Conservation (phyloP, 306 rosid genomes). For the Lathyrus tuberosus region DNA sequence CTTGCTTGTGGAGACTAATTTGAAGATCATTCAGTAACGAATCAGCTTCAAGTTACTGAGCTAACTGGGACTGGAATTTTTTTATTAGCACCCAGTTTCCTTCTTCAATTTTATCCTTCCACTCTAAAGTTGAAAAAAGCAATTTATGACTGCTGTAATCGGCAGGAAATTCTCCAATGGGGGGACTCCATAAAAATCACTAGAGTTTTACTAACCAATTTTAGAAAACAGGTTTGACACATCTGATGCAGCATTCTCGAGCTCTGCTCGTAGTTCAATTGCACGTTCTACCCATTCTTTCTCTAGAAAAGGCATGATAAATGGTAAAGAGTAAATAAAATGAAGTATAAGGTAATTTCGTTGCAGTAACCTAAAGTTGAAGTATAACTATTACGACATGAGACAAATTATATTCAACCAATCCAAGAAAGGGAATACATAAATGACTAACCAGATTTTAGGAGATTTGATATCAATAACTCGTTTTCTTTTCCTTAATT, state of each 20-base stretch:
- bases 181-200: conserved; percentile 4
- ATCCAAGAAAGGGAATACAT: neutral
- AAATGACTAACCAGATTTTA: conserved; percentile 77
- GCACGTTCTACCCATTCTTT: conserved; percentile 84
- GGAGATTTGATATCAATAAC: conserved; percentile 83
- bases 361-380: neutral
- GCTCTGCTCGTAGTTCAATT: conserved; percentile 86
- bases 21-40: too few relatives aligned
- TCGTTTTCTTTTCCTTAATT: conserved; percentile 93
- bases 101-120: conserved; percentile 91
- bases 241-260: conserved; percentile 95
- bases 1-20: conserved; percentile 88
- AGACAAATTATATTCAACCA: neutral
- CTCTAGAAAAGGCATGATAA: conserved; percentile 53
- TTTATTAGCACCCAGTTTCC: conserved; percentile 75
- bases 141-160: conserved; percentile 26
- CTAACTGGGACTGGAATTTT: conserved; percentile 76
- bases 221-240: conserved; percentile 83
- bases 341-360: conserved; percentile 1
- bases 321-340: conserved; percentile 6
- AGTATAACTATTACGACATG: conserved; percentile 5
- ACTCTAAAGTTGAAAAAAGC: conserved; percentile 55
- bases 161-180: conserved; percentile 17
- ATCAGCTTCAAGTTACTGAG: conserved; percentile 90
- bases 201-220: conserved; percentile 70